Percentiles rank a stretch among this genome's conserved stretches.
Evolutionary conservation across 2,329 filamentous ascomycete species (phyloP).

Genomic region (Aspergillus sp.): DNA sequence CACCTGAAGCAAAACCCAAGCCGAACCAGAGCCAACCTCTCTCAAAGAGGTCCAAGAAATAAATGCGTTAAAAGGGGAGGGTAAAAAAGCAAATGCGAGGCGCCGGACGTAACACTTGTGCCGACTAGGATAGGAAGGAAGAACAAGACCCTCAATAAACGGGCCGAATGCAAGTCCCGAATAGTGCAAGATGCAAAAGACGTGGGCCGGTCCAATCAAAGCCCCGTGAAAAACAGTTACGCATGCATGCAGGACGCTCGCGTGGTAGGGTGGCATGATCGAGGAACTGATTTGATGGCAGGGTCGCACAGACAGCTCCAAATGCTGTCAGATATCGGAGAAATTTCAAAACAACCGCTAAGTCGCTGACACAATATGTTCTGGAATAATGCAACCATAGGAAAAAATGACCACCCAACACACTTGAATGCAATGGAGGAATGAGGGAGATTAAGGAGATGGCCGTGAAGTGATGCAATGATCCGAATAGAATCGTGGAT

Average conservation of each 20-base stretch:
- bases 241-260: neutral
- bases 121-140: neutral
- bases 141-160: neutral
- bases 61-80: neutral
- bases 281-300: neutral
- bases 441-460: neutral
- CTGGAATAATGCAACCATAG: slow-evolving; percentile 9
- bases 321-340: slow-evolving; percentile 10
- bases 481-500: neutral
- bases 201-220: neutral
- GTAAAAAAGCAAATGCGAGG: neutral
- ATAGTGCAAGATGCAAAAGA: slow-evolving; percentile 4
- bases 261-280: slow-evolving; percentile 1
- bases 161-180: slow-evolving; percentile 2
- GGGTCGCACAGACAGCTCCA: slow-evolving; percentile 1
- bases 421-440: slow-evolving; percentile 17
- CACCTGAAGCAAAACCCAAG: slow-evolving; percentile 3
- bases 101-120: neutral
- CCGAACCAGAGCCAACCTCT: neutral
- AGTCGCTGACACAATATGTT: slow-evolving; percentile 14
- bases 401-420: slow-evolving; percentile 13
- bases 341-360: slow-evolving; percentile 11
- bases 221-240: neutral
- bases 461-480: neutral
- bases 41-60: neutral